phyloP scores from a whole-genome alignment of 495 filamentous ascomycete genomes.

The Neurospora sublineolata region DNA sequence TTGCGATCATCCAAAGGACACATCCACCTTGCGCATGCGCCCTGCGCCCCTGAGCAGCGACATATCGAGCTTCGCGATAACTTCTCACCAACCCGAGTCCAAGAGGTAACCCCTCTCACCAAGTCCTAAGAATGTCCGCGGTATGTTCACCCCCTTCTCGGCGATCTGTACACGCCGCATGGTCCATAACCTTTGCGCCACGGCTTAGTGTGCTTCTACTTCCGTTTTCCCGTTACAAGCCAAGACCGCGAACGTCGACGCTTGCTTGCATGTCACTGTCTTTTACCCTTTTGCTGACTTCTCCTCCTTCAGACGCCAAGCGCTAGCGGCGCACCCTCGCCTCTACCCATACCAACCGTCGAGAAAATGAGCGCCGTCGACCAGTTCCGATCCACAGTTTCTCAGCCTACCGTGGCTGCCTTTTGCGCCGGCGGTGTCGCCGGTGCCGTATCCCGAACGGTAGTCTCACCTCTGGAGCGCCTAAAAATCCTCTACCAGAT shows the following conservation, averaged over 20 bases:
- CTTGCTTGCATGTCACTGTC: neutral
- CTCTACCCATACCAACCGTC: conserved; percentile 2
- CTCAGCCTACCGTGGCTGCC: conserved; percentile 75
- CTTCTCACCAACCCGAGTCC: neutral
- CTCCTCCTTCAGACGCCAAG: conserved; percentile 1
- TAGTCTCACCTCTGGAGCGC: conserved; percentile 89
- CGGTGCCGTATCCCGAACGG: conserved; percentile 91
- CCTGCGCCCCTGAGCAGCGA: neutral
- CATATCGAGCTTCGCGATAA: neutral
- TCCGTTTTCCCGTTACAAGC: neutral
- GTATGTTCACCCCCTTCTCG: conserved; percentile 12
- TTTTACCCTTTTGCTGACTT: neutral
- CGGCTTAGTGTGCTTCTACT: neutral
- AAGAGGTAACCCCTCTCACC: neutral
- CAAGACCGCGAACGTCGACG: neutral
- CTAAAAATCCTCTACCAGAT: conserved; percentile 96
- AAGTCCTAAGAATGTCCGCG: conserved; percentile 20
- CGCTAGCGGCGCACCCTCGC: conserved; percentile 14
- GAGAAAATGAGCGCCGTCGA: conserved; percentile 5
- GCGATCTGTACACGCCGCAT: neutral
- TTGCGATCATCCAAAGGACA: neutral
- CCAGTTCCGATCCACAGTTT: conserved; percentile 39
- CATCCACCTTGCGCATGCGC: neutral
- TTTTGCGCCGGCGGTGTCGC: conserved; percentile 95
- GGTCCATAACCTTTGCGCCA: neutral